Evolutionary conservation across 768 basidiomycete genomes (phyloP).

Genomic region (Pleurotus cornucopiae): DNA sequence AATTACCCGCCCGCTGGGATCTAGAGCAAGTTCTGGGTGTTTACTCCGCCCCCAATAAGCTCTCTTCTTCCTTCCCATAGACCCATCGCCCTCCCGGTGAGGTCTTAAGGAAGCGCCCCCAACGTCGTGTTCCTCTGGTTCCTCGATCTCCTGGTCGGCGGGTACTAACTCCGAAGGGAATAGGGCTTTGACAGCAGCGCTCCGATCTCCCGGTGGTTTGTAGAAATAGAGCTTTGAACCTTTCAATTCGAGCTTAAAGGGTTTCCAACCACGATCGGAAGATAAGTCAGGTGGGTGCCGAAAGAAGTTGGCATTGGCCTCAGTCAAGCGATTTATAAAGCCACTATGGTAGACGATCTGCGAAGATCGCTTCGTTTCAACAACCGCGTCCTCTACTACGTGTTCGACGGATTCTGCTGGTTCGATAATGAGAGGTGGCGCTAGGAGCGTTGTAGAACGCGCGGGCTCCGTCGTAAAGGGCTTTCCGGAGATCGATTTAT

Average conservation of each 20-base stretch:
- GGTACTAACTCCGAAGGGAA: conserved; percentile 68
- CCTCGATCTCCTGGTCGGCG: conserved; percentile 35
- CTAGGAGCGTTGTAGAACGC: conserved; percentile 33
- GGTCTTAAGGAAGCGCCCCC: conserved; percentile 15
- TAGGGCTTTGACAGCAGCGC: conserved; percentile 60
- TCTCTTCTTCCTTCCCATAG: conserved; percentile 49
- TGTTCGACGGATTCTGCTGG: conserved; percentile 25
- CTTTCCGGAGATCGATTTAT: conserved; percentile 1
- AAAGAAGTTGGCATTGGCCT: conserved; percentile 22
- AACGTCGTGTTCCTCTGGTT: conserved; percentile 19
- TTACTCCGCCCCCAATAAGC: conserved; percentile 75
- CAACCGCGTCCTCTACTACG: conserved; percentile 10
- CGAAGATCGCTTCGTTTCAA: conserved; percentile 56
- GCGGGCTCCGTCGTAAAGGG: not conserved
- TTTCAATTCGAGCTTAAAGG: conserved; percentile 78
- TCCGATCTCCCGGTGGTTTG: conserved; percentile 73
- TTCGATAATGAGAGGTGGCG: conserved; percentile 47
- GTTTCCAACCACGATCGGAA: conserved; percentile 72
- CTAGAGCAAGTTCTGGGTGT: conserved; percentile 65
- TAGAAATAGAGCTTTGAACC: conserved; percentile 85
- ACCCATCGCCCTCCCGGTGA: conserved; percentile 20
- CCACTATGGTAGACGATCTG: conserved; percentile 76
- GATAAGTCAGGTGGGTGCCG: conserved; percentile 22
- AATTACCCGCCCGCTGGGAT: conserved; percentile 36
- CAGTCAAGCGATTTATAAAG: conserved; percentile 70